phyloP scores from a whole-genome alignment of 805 yeast genomes.

The Metschnikowia vanudenii region DNA sequence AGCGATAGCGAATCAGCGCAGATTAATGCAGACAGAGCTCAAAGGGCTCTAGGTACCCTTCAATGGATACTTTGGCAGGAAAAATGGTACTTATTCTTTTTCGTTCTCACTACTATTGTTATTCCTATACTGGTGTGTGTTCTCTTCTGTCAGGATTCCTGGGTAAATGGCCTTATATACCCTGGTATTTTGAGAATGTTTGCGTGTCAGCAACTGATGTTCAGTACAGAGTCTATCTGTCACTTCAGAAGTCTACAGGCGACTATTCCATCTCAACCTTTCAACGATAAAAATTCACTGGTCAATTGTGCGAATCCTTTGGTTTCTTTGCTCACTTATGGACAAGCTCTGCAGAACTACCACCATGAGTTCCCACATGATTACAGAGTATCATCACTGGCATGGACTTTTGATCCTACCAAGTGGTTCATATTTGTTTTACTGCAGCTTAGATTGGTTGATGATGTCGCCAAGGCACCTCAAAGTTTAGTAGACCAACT shows the following conservation, averaged over 20 bases:
- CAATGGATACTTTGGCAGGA: constrained; percentile 38
- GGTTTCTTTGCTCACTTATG: constrained; percentile 68
- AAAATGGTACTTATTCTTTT: constrained; percentile 25
- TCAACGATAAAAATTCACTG: constrained; percentile 63
- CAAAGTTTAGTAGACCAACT: constrained; percentile 64
- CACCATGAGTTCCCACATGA: constrained; percentile 96
- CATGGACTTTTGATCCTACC: constrained; percentile 84
- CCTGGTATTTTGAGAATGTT: constrained; percentile 75
- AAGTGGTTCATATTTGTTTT: constrained; percentile 65
- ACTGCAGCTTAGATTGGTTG: constrained; percentile 55
- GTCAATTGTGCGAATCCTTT: constrained; percentile 57
- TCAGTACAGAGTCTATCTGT: constrained; percentile 78
- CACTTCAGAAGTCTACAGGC: constrained; percentile 63
- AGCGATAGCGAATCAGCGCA: constrained; percentile 12
- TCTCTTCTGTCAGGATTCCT: constrained; percentile 29
- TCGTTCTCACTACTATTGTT: constrained; percentile 29
- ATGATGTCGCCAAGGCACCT: constrained; percentile 58
- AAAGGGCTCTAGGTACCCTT: constrained; percentile 17
- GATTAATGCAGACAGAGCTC: constrained; percentile 6
- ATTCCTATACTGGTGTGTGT: constrained; percentile 31
- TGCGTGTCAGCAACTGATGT: constrained; percentile 74
- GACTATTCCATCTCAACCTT: constrained; percentile 56
- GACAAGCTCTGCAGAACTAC: constrained; percentile 90
- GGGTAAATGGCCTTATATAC: constrained; percentile 48
- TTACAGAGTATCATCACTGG: constrained; percentile 69